phyloP scores from a whole-genome alignment of 2,329 filamentous ascomycete species.

The Sclerotinia trifoliorum region DNA sequence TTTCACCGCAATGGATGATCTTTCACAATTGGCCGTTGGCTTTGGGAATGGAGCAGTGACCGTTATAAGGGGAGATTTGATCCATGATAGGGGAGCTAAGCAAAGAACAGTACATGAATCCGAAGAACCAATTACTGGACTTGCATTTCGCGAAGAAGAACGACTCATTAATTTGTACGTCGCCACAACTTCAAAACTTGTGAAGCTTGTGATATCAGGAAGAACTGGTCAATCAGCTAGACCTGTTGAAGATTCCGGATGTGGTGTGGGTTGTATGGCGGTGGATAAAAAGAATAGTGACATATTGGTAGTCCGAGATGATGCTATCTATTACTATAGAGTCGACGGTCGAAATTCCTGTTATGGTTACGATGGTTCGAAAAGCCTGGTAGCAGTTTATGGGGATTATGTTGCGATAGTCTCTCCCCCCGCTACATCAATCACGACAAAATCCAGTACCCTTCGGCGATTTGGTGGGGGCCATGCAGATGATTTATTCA shows the following conservation, averaged over 20 bases:
- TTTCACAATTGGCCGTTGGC: slow-evolving; percentile 90
- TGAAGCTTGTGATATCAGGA: slow-evolving; percentile 83
- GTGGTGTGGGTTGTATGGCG: slow-evolving; percentile 93
- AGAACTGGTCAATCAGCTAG: slow-evolving; percentile 85
- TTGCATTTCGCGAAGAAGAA: slow-evolving; percentile 67
- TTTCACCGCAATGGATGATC: slow-evolving; percentile 80
- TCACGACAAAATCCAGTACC: slow-evolving; percentile 53
- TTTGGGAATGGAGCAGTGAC: slow-evolving; percentile 96
- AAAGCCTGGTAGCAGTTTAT: slow-evolving; percentile 76
- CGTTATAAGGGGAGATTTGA: slow-evolving; percentile 87
- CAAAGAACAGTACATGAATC: slow-evolving; percentile 96
- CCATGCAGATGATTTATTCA: slow-evolving; percentile 75
- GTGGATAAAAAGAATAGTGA: slow-evolving; percentile 77
- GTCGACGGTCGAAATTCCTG: slow-evolving; percentile 81
- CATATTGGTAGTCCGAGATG: slow-evolving; percentile 87
- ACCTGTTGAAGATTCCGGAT: slow-evolving; percentile 84
- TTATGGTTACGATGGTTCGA: slow-evolving; percentile 87
- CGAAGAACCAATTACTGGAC: slow-evolving; percentile 90
- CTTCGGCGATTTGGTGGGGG: slow-evolving; percentile 70
- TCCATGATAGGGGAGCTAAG: slow-evolving; percentile 91
- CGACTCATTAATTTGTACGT: slow-evolving; percentile 79
- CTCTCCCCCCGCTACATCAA: slow-evolving; percentile 61
- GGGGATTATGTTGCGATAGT: slow-evolving; percentile 85
- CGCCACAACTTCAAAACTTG: slow-evolving; percentile 81
- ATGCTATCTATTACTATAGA: slow-evolving; percentile 93